phyloP scores from a whole-genome alignment of 2,329 filamentous ascomycete species.

The Nigrospora oryzae region DNA sequence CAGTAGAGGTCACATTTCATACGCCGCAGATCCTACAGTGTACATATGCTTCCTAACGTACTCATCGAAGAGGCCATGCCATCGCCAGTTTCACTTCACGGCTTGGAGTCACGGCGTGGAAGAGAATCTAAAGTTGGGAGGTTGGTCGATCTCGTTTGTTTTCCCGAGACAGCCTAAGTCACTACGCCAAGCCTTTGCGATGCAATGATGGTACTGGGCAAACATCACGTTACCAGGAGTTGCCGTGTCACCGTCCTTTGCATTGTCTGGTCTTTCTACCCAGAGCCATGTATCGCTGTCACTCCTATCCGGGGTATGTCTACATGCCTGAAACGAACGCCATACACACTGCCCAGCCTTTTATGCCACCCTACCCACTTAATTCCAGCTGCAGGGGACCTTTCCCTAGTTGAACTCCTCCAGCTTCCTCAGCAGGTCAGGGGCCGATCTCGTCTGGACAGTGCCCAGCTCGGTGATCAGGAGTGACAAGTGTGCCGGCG shows the following conservation, averaged over 20 bases:
- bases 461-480: constrained; percentile 88
- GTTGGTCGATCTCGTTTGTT: too few species aligned
- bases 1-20: constrained; percentile 47
- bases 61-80: too few species aligned
- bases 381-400: not conserved
- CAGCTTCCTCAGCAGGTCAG: constrained; percentile 49
- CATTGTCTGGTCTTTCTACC: not conserved
- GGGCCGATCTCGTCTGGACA: constrained; percentile 77
- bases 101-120: too few species aligned
- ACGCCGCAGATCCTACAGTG: too few species aligned
- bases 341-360: too few species aligned
- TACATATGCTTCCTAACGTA: too few species aligned
- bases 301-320: not conserved
- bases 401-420: constrained; percentile 40
- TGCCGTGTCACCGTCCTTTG: not conserved
- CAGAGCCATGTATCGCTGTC: not conserved
- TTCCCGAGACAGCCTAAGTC: too few species aligned
- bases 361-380: not conserved
- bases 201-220: too few species aligned
- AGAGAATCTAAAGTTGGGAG: too few species aligned
- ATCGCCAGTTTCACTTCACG: too few species aligned
- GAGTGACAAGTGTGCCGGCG: constrained; percentile 76
- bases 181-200: too few species aligned
- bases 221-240: too few species aligned
- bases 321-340: not conserved